phyloP scores from a whole-genome alignment of 163 green algal species.

The Scenedesmus sp. region DNA sequence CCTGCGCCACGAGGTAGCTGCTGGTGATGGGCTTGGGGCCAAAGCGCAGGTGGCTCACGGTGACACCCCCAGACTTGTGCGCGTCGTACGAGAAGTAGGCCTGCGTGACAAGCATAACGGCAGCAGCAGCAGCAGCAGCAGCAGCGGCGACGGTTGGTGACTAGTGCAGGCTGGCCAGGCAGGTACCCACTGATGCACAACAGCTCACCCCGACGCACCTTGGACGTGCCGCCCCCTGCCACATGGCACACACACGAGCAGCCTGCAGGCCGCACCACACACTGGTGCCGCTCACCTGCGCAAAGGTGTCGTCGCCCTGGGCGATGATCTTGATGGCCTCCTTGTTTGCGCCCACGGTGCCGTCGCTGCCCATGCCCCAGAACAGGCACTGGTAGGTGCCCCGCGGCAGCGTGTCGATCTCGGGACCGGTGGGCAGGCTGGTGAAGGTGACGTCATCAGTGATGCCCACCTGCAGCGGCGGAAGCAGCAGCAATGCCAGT shows the following conservation, averaged over 20 bases:
- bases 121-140: neutral
- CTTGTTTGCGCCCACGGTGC: conserved; percentile 80
- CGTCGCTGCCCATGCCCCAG: conserved; percentile 76
- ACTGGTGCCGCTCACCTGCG: conserved; percentile 52
- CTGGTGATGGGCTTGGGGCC: conserved; percentile 64
- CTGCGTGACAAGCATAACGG: conserved; percentile 24
- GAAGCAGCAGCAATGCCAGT: neutral
- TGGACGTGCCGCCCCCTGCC: neutral
- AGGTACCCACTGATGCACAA: neutral
- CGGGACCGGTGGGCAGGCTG: conserved; percentile 55
- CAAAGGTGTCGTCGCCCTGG: conserved; percentile 57
- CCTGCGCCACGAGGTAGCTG: conserved; percentile 65
- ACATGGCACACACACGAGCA: neutral
- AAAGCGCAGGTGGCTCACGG: conserved; percentile 75
- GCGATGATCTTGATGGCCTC: conserved; percentile 80
- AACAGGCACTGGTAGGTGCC: conserved; percentile 74
- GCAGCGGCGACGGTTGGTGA: neutral
- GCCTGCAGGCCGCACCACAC: neutral
- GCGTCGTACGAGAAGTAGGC: conserved; percentile 76
- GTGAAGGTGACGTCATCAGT: conserved; percentile 70
- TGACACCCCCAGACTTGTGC: conserved; percentile 74
- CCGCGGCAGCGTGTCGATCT: conserved; percentile 61
- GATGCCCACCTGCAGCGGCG: conserved; percentile 60
- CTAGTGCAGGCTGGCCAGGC: neutral
- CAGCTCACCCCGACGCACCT: too few species aligned